Evolutionary conservation across 1,284 basidiomycete genomes (phyloP), one percentile per base, ranked within the genome.

Genomic region (Sanghuangporus baumii): DNA sequence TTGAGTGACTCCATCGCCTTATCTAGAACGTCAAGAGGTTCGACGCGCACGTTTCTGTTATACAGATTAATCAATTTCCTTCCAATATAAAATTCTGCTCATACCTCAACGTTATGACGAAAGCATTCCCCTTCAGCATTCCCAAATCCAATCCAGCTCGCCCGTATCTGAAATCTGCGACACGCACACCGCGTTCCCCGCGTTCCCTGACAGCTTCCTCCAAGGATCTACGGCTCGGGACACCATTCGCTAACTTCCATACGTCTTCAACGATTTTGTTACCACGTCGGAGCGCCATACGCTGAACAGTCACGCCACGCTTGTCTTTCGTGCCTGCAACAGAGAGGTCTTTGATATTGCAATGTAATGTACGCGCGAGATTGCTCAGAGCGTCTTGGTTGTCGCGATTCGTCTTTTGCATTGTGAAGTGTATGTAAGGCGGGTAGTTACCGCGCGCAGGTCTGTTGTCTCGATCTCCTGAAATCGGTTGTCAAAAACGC

Each of bases 311-410:
- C 5, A 98, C 93, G 0, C 94, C 96, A 48, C 97, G 89, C 74
- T 98, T 99, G 76, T 99, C 97, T 73, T 99, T 99, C 2, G 97
- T 99, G 0, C 97, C 97, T 5, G 95, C 94, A 12, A 96, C 90
- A 16, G 88, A 85, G 3, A 99, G 79, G 68, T 96, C 93, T 72
- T 89, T 93, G 59, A 85, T 73, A 41, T 81, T 86, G 69, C 88
- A 82, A 62, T 89, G 88, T 31, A 99, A 79, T 48, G 85, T 82
- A 12, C 93, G 87, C 11, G 91, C 81, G 40, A 98, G 75, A 69
- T 95, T 81, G 0, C 84, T 81, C 23, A 99, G 84, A 0, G 94
- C 94, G 71, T 99, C 97, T 73, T 98, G 95, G 2, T 94, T 96
- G 71, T 99, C 97, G 51, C 97, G 87, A 70, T 98, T 99, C 16